Evolutionary conservation across 495 filamentous ascomycete genomes (phyloP).

Genomic region (Neurospora tetrasperma): DNA sequence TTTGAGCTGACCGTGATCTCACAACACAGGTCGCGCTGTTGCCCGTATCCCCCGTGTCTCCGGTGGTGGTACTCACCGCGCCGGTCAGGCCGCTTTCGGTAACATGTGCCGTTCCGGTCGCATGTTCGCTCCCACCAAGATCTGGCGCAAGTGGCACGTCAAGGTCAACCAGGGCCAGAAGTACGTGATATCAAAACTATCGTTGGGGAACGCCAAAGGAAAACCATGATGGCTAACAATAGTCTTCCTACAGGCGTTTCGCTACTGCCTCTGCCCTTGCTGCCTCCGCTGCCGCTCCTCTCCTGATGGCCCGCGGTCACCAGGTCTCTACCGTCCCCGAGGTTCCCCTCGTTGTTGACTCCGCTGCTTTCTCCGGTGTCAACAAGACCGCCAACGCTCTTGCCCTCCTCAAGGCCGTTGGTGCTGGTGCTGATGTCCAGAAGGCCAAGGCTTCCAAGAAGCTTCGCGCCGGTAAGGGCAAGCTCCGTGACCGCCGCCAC

Average conservation of each 20-base stretch:
- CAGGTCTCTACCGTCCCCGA: constrained; percentile 84
- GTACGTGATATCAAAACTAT: constrained; percentile 36
- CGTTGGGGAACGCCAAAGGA: not conserved
- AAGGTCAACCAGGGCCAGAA: constrained; percentile 98
- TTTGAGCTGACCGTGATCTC: constrained; percentile 16
- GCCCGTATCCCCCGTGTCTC: constrained; percentile 99
- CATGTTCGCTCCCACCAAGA: constrained; percentile 99
- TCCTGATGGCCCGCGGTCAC: constrained; percentile 95
- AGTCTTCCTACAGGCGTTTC: constrained; percentile 57
- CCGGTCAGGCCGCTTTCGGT: constrained; percentile 98
- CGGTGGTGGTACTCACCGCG: constrained; percentile 99
- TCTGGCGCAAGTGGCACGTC: constrained; percentile 99
- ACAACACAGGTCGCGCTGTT: constrained; percentile 77
- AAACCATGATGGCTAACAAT: constrained; percentile 8
- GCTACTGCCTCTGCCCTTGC: constrained; percentile 94
- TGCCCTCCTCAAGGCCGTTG: constrained; percentile 75
- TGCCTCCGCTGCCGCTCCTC: constrained; percentile 86
- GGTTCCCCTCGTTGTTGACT: constrained; percentile 92
- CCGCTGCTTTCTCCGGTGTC: constrained; percentile 66
- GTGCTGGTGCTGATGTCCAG: constrained; percentile 79
- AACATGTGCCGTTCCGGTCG: constrained; percentile 99
- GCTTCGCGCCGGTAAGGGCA: constrained; percentile 95
- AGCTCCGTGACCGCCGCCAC: constrained; percentile 88
- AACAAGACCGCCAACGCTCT: constrained; percentile 78
- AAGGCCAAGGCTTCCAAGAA: constrained; percentile 93